Evolutionary conservation across 768 basidiomycete genomes (phyloP), one percentile per base, ranked within the genome.

Genomic region (Naganishia antarctica): DNA sequence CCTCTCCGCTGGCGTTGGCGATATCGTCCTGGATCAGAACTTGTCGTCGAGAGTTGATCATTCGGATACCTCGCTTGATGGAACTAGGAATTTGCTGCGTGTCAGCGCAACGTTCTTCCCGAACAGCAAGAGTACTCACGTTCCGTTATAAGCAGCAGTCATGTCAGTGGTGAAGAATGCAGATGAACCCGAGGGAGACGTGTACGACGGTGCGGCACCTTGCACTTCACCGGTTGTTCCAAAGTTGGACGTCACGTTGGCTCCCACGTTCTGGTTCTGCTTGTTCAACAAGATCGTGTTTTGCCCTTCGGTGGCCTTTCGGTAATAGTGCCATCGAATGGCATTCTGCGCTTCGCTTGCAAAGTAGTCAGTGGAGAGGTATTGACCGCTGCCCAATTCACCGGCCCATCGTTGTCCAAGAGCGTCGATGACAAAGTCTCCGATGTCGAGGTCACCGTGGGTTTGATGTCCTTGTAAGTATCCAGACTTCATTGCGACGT

Each of bases 241-340:
- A 68, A 82, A 84, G 9, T 79, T 84, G 47, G 47, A 29, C 0
- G 91, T 88, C 4, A 83, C 80, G 21, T 83, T 84, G 18, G 79
- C 75, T 16, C 51, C 63, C 48, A 96, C 89, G 65, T 86, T 82
- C 79, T 99, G 96, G 80, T 98, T 97, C 32, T 78, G 74, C 66
- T 81, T 79, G 70, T 83, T 83, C 69, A 97, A 82, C 60, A 93
- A 72, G 67, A 99, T 81, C 5, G 91, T 92, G 81, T 98, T 99
- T 81, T 99, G 96, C 2, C 96, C 96, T 78, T 94, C 91, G 4
- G 94, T 96, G 79, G 86, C 85, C 82, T 93, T 98, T 74, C 93
- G 84, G 82, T 96, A 99, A 80, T 96, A 98, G 67, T 83, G 71
- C 93, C 92, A 98, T 61, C 94, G 83, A 25, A 80, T 75, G 49